phyloP scores from a whole-genome alignment of 2,329 filamentous ascomycete species.

The Colletotrichum kahawae region DNA sequence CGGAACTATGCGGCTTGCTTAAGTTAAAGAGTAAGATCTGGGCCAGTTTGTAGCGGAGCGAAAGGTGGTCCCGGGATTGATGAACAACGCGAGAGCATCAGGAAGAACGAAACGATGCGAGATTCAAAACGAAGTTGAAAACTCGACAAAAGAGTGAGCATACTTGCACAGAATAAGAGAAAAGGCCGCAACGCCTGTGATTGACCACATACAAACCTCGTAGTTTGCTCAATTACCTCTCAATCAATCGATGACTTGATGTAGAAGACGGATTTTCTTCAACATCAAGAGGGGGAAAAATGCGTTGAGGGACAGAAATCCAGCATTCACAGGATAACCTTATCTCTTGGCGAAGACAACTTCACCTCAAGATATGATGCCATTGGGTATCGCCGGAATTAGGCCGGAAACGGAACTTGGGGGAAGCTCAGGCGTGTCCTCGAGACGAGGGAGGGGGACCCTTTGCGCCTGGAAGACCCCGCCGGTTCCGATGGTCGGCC shows the following conservation, averaged over 20 bases:
- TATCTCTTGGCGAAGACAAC: background rate
- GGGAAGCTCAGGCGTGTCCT: background rate
- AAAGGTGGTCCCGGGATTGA: background rate
- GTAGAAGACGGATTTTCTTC: background rate
- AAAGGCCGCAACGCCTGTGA: background rate
- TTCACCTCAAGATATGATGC: background rate
- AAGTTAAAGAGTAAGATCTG: background rate
- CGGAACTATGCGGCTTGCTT: background rate
- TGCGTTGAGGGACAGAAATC: background rate
- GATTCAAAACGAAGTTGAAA: background rate
- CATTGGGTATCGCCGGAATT: background rate
- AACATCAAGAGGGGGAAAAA: background rate
- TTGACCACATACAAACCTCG: background rate
- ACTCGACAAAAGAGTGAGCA: background rate
- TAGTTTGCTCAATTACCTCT: background rate
- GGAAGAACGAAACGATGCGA: background rate
- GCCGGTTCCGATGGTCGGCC: conserved; percentile 20
- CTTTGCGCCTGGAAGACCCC: background rate
- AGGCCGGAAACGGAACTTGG: background rate
- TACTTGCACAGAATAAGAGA: background rate
- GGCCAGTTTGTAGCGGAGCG: background rate
- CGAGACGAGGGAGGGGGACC: background rate
- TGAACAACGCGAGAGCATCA: background rate
- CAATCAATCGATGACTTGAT: background rate
- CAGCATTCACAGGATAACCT: background rate